Evolutionary conservation across 805 yeast species (phyloP).

Genomic region (Komagataella phaffii): DNA sequence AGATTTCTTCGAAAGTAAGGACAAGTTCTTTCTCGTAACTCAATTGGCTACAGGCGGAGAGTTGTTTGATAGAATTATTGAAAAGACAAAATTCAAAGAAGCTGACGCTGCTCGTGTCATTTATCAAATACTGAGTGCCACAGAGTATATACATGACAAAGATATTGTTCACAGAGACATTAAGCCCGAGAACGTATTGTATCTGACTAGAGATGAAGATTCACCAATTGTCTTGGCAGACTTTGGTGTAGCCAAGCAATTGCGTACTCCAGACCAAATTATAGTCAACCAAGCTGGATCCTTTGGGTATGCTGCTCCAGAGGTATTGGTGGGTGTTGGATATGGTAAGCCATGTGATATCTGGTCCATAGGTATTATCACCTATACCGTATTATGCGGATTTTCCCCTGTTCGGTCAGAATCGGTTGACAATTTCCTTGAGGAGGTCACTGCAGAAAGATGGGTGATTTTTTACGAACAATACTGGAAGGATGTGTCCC

Average conservation of each 20-base stretch:
- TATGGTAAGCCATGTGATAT: conserved; percentile 94
- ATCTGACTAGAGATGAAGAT: conserved; percentile 42
- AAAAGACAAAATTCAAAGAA: conserved; percentile 78
- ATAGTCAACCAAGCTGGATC: conserved; percentile 48
- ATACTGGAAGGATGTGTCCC: conserved; percentile 75
- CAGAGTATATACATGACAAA: conserved; percentile 59
- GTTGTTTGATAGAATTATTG: conserved; percentile 73
- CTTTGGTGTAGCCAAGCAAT: conserved; percentile 85
- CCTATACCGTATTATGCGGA: conserved; percentile 84
- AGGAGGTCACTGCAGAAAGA: conserved; percentile 59
- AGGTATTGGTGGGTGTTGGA: conserved; percentile 53
- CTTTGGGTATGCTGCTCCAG: conserved; percentile 96
- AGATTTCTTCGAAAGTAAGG: conserved; percentile 90
- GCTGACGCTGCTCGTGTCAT: conserved; percentile 70
- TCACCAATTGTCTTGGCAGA: conserved; percentile 83
- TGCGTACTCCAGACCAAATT: conserved; percentile 44
- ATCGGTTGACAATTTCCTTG: conserved; percentile 64
- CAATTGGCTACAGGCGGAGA: conserved; percentile 96
- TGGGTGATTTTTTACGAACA: conserved; percentile 79
- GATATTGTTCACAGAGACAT: conserved; percentile 89
- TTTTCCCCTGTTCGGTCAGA: conserved; percentile 88
- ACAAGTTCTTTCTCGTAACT: conserved; percentile 86
- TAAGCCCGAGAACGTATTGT: conserved; percentile 87
- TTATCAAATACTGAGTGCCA: conserved; percentile 63
- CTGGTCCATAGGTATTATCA: conserved; percentile 91